phyloP scores from a whole-genome alignment of 2,329 filamentous ascomycete genomes.

The Microsporum canis region DNA sequence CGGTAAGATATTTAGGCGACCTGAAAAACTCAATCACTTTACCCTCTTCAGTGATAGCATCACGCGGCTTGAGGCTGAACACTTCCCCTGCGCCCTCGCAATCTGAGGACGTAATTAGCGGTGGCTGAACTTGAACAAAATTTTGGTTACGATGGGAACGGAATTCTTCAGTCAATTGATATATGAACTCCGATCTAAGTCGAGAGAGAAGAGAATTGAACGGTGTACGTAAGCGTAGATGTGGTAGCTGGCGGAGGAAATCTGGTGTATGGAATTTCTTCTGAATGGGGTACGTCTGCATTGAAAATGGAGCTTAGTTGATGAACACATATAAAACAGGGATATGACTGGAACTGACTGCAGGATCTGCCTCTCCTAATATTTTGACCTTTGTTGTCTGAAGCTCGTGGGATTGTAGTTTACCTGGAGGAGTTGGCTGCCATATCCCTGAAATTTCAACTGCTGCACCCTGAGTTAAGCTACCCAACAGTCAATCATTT shows the following conservation, averaged over 20 bases:
- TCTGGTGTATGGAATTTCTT: slow-evolving; percentile 91
- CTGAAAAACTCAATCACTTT: slow-evolving; percentile 59
- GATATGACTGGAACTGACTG: slow-evolving; percentile 44
- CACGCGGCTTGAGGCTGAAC: slow-evolving; percentile 55
- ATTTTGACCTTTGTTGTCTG: slow-evolving; percentile 58
- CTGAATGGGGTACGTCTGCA: slow-evolving; percentile 78
- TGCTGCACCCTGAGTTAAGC: slow-evolving; percentile 69
- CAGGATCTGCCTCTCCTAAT: slow-evolving; percentile 65
- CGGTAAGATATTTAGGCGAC: slow-evolving; percentile 83
- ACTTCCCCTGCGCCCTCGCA: slow-evolving; percentile 95
- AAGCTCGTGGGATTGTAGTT: slow-evolving; percentile 67
- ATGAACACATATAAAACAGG: neutral
- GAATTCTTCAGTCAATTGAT: slow-evolving; percentile 66
- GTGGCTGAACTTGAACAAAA: slow-evolving; percentile 63
- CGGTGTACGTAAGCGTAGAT: slow-evolving; percentile 71
- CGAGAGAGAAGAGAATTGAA: slow-evolving; percentile 70
- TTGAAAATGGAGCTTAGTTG: neutral
- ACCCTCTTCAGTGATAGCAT: slow-evolving; percentile 22
- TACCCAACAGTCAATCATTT: slow-evolving; percentile 27
- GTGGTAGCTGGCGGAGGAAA: slow-evolving; percentile 76
- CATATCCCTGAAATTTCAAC: slow-evolving; percentile 68
- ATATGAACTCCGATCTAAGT: slow-evolving; percentile 69
- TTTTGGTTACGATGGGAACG: slow-evolving; percentile 48
- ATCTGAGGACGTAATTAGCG: slow-evolving; percentile 90
- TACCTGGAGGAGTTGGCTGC: slow-evolving; percentile 55